phyloP scores from a whole-genome alignment of 345 rosid species.

The Isatis tinctoria region DNA sequence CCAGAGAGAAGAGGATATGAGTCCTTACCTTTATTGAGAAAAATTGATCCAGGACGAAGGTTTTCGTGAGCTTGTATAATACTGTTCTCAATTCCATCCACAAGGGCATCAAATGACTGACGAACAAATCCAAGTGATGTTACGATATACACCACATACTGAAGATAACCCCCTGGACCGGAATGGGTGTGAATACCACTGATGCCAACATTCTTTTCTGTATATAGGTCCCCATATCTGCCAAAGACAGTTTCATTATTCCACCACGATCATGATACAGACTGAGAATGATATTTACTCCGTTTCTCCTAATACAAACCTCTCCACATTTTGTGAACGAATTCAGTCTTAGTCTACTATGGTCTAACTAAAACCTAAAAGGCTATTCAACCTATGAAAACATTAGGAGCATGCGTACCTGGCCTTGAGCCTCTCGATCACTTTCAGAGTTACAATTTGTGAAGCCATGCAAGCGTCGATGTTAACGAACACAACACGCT shows the following conservation, averaged over 20 bases:
- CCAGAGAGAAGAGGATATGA: not conserved
- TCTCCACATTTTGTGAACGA: not conserved
- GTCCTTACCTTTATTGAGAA: constrained; percentile 64
- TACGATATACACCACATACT: constrained; percentile 76
- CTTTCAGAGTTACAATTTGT: constrained; percentile 80
- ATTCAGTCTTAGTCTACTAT: not conserved
- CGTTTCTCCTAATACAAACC: not conserved
- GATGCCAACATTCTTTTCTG: constrained; percentile 83
- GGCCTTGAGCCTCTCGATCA: constrained; percentile 78
- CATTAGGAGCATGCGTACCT: constrained; percentile 49
- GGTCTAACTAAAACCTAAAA: not conserved
- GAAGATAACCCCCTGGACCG: constrained; percentile 98
- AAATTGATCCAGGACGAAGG: constrained; percentile 79
- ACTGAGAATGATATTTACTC: not conserved
- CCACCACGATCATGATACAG: not conserved
- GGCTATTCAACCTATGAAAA: not conserved
- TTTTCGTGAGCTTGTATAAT: constrained; percentile 88
- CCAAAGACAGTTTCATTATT: constrained; percentile 22
- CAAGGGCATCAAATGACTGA: constrained; percentile 90
- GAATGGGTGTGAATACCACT: constrained; percentile 98
- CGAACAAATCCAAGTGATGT: constrained; percentile 96
- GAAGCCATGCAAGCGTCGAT: constrained; percentile 99
- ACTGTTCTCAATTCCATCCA: constrained; percentile 90
- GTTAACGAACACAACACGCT: constrained; percentile 74
- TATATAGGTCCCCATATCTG: constrained; percentile 88